These are phyloP conservation scores for Phaeosphaeria sp. DNA, from an alignment of 2,329 filamentous ascomycete species.

Conservation along the genomic window DNA sequence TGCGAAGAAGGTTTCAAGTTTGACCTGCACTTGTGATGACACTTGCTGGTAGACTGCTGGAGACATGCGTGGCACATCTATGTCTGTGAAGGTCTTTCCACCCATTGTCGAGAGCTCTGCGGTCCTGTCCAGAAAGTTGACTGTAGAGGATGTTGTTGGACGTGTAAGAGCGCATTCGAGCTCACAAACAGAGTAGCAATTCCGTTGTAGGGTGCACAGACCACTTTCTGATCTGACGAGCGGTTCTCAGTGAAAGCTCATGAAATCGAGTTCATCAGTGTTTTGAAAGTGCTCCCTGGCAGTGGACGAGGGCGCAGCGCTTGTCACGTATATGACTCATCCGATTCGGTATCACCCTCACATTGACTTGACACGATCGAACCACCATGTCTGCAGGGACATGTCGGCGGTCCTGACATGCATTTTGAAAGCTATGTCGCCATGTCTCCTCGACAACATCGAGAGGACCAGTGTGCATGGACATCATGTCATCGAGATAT, in stretches of 20 bases:
- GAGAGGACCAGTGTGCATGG: neutral
- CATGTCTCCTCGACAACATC: neutral
- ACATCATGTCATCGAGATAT: neutral
- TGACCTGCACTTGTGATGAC: slow-evolving; percentile 53
- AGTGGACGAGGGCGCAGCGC: too few species aligned
- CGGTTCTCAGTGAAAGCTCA: neutral
- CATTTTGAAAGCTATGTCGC: neutral
- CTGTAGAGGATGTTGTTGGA: neutral
- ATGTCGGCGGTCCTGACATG: neutral
- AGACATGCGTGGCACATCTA: slow-evolving; percentile 67
- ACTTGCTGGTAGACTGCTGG: slow-evolving; percentile 62
- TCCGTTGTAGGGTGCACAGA: neutral
- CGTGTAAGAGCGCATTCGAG: neutral
- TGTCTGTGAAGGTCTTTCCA: slow-evolving; percentile 53
- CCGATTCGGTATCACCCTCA: neutral
- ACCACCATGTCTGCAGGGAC: neutral
- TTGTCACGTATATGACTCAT: neutral
- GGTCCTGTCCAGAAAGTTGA: neutral
- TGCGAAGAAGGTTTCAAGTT: slow-evolving; percentile 60
- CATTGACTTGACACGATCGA: neutral
- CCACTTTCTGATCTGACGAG: neutral
- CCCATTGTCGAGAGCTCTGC: slow-evolving; percentile 63
- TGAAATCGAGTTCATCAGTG: neutral
- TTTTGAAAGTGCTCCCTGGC: neutral
- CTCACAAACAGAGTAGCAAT: neutral